A percentile compares a stretch with the other conserved stretches of the same genome.
Evolutionary conservation across 1,284 basidiomycete genomes (phyloP).

Genomic region (Tremellales sp.): DNA sequence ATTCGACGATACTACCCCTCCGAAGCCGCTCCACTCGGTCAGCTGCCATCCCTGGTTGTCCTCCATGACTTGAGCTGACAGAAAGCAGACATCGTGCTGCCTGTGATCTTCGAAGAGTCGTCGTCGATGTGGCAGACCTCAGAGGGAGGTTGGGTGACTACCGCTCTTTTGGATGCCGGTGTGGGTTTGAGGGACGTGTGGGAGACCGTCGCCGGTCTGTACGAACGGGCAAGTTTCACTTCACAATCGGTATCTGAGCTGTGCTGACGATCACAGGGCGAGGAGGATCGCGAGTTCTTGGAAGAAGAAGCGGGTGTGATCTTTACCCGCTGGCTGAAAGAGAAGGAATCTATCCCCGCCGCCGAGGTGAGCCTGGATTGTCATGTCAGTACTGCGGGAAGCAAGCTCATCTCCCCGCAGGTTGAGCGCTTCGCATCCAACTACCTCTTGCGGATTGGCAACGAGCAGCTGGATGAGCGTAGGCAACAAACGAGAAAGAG

Average conservation of each 20-base stretch:
- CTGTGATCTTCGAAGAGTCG: conserved; percentile 31
- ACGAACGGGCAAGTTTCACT: conserved; percentile 29
- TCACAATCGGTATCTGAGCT: background rate
- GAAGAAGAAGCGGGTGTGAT: conserved; percentile 40
- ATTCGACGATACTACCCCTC: conserved; percentile 82
- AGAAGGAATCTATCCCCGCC: conserved; percentile 33
- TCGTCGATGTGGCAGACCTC: conserved; percentile 1
- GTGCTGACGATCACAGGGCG: conserved; percentile 3
- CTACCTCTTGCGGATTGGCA: conserved; percentile 28
- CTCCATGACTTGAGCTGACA: background rate
- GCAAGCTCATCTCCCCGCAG: conserved; percentile 9
- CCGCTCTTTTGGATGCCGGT: conserved; percentile 35
- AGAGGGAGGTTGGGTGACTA: conserved; percentile 31
- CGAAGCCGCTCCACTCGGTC: conserved; percentile 80
- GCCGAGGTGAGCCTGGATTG: conserved; percentile 27
- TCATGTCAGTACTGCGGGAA: no score
- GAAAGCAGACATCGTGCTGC: conserved; percentile 35
- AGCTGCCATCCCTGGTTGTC: conserved; percentile 48
- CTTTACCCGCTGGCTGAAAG: conserved; percentile 17
- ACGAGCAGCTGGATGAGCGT: conserved; percentile 16
- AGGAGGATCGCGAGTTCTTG: conserved; percentile 35
- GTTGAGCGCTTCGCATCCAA: conserved; percentile 39
- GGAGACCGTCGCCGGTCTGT: conserved; percentile 29
- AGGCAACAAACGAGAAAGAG: conserved; percentile 25
- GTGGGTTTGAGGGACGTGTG: conserved; percentile 35